Percentiles rank a stretch among this genome's conserved stretches.
phyloP scores from a whole-genome alignment of 164 flowering plant species.

The Nymphaea colorata region DNA sequence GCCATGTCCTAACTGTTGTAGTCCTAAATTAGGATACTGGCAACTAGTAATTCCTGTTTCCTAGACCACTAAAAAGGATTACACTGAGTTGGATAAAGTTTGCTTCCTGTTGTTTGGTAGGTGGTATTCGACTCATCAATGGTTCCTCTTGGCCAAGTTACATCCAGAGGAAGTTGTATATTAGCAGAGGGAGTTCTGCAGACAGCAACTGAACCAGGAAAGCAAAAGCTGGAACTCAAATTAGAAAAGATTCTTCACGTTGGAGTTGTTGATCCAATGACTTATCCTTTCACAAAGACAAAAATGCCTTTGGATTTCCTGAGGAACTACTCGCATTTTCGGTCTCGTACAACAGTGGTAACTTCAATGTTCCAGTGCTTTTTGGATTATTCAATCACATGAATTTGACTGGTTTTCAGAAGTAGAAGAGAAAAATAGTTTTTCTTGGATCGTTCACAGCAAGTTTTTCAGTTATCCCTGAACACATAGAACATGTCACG shows the following conservation, averaged over 20 bases:
- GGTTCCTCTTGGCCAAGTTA: slow-evolving; percentile 30
- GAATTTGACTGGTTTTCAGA: not conserved
- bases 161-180: slow-evolving; percentile 67
- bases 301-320: slow-evolving; percentile 42
- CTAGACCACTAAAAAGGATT: too few relatives aligned
- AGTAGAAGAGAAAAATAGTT: too few relatives aligned
- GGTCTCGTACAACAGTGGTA: slow-evolving; percentile 82
- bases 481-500: not conserved
- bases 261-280: slow-evolving; percentile 48
- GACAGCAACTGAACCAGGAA: slow-evolving; percentile 28
- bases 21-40: too few relatives aligned
- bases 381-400: not conserved
- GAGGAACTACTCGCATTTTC: slow-evolving; percentile 46
- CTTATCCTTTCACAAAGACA: slow-evolving; percentile 61
- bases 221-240: slow-evolving; percentile 48
- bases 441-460: too few relatives aligned
- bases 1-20: too few relatives aligned
- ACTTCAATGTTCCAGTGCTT: not conserved
- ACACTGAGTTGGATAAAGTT: too few relatives aligned
- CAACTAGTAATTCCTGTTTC: too few relatives aligned
- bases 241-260: slow-evolving; percentile 62
- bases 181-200: slow-evolving; percentile 61
- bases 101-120: slow-evolving; percentile 16
- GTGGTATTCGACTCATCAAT: slow-evolving; percentile 49
- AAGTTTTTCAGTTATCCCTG: not conserved